Evolutionary conservation across 139 green algal genomes (phyloP).

Genomic region (Chlamydomonas applanata): DNA sequence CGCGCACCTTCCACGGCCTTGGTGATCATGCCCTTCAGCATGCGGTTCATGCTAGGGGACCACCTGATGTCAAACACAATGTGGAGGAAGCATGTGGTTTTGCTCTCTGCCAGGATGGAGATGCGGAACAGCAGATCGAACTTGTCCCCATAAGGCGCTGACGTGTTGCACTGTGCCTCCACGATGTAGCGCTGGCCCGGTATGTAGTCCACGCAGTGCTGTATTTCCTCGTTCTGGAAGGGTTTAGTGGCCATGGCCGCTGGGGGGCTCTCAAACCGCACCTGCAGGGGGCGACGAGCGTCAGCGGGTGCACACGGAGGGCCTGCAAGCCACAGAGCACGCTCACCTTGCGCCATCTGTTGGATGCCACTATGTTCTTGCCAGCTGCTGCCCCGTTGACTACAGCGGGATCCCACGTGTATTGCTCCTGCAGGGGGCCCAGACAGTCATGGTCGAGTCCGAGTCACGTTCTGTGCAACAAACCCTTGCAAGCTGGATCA

Average conservation of each 20-base stretch:
- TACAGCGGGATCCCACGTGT: too few species aligned
- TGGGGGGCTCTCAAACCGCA: slow-evolving; percentile 40
- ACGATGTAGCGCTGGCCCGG: slow-evolving; percentile 32
- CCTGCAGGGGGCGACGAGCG: slow-evolving; percentile 6
- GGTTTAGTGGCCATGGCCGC: slow-evolving; percentile 35
- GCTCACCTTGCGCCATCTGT: slow-evolving; percentile 8
- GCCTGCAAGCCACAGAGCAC: not conserved
- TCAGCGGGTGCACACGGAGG: too few species aligned
- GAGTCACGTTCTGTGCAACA: too few species aligned
- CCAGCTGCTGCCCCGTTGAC: not conserved
- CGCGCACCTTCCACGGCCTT: slow-evolving; percentile 31
- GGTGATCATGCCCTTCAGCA: slow-evolving; percentile 30
- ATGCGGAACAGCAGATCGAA: slow-evolving; percentile 39
- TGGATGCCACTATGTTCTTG: not conserved
- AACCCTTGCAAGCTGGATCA: too few species aligned
- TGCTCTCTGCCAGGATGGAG: slow-evolving; percentile 1
- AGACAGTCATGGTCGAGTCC: too few species aligned
- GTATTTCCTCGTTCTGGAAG: slow-evolving; percentile 42
- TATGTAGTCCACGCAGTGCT: slow-evolving; percentile 10
- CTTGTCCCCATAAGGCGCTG: slow-evolving; percentile 48
- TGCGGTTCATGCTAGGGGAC: slow-evolving; percentile 35
- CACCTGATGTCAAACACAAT: slow-evolving; percentile 20
- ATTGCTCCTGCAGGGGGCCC: too few species aligned
- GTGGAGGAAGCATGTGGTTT: slow-evolving; percentile 2
- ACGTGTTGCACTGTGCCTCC: slow-evolving; percentile 28